phyloP scores from a whole-genome alignment of 495 filamentous ascomycete genomes.

The Pseudotulostoma volvatum region DNA sequence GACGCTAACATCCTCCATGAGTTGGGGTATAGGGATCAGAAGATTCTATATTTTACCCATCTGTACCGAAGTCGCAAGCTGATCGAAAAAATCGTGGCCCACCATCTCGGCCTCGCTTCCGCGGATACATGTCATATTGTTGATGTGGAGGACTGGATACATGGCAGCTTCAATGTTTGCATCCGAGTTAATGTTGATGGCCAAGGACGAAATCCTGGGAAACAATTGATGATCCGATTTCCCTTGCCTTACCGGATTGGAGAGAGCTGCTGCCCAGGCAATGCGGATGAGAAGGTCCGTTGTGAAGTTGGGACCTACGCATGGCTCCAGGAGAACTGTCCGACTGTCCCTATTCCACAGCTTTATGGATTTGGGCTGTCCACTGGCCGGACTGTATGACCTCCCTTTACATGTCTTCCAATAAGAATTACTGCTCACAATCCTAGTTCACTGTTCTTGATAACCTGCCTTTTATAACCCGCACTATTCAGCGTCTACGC shows the following conservation, averaged over 20 bases:
- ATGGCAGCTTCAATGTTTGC: slow-evolving; percentile 21
- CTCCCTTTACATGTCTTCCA: slow-evolving; percentile 3
- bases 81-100: slow-evolving; percentile 6
- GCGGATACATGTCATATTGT: slow-evolving; percentile 6
- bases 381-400: slow-evolving; percentile 9
- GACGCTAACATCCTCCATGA: slow-evolving; percentile 15
- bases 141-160: slow-evolving; percentile 16
- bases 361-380: slow-evolving; percentile 15
- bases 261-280: slow-evolving; percentile 16
- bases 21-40: slow-evolving; percentile 10
- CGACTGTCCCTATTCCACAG: slow-evolving; percentile 13
- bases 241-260: slow-evolving; percentile 19
- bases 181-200: slow-evolving; percentile 13
- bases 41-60: slow-evolving; percentile 8
- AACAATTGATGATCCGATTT: slow-evolving; percentile 18
- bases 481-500: slow-evolving; percentile 10
- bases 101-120: slow-evolving; percentile 10
- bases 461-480: slow-evolving; percentile 12
- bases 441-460: slow-evolving; percentile 16
- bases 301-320: slow-evolving; percentile 14
- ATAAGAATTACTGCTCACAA: slow-evolving; percentile 1
- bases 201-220: slow-evolving; percentile 1
- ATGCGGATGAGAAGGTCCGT: slow-evolving; percentile 20
- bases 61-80: slow-evolving; percentile 5
- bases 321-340: no score